A percentile compares a stretch with the other conserved stretches of the same genome.
These are phyloP conservation scores for Boletus subcaerulescens DNA, from an alignment of 768 basidiomycete genomes.

Conservation along the genomic window DNA sequence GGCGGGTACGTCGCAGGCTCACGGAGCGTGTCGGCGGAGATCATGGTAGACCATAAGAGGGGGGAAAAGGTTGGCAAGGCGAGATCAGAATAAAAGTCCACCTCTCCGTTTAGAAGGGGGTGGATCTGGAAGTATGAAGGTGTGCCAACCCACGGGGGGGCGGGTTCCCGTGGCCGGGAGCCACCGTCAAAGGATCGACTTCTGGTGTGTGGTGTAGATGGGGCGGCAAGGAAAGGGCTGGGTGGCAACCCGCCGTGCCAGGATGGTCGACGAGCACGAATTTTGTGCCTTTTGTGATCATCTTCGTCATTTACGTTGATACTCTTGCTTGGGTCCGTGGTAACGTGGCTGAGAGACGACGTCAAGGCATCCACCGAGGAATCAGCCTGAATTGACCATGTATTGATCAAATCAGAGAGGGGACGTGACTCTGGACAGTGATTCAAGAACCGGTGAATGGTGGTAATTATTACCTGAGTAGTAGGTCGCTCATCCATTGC, in stretches of 20 bases:
- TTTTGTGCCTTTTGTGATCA: too few relatives aligned
- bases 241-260: conserved; percentile 38
- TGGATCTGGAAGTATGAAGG: conserved; percentile 30
- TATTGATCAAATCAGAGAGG: not conserved
- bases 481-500: not conserved
- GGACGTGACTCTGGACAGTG: not conserved
- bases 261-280: conserved; percentile 39
- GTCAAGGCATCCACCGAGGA: too few relatives aligned
- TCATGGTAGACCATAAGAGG: conserved; percentile 31
- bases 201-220: conserved; percentile 5
- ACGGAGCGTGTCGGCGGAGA: conserved; percentile 45
- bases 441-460: not conserved
- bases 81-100: conserved; percentile 56
- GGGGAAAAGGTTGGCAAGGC: conserved; percentile 47
- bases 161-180: conserved; percentile 15
- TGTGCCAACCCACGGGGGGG: conserved; percentile 23
- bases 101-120: conserved; percentile 48
- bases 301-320: too few relatives aligned
- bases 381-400: not conserved
- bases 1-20: conserved; percentile 57
- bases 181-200: conserved; percentile 31
- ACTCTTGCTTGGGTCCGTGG: too few relatives aligned
- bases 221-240: conserved; percentile 25
- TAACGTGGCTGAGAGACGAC: too few relatives aligned
- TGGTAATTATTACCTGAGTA: not conserved